Conservation (phyloP, 1,139 yeast species). For the Saccharomyces hybrid region DNA sequence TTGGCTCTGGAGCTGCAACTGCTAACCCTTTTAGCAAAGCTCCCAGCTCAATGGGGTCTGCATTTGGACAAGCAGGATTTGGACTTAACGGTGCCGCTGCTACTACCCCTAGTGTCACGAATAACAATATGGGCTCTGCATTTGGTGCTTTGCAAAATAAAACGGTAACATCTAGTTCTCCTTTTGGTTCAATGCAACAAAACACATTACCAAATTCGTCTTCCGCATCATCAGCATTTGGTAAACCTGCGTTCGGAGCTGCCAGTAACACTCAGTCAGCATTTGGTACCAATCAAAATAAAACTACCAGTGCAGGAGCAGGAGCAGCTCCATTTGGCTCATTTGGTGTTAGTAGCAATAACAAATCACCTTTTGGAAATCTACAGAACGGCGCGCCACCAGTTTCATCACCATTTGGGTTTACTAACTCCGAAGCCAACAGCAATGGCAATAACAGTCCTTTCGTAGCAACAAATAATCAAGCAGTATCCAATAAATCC, state of each 20-base stretch:
- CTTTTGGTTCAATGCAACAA: constrained; percentile 10
- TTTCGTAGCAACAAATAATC: not conserved
- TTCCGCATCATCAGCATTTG: constrained; percentile 7
- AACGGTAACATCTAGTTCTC: not conserved
- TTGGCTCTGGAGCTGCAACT: constrained; percentile 2
- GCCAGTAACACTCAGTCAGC: not conserved
- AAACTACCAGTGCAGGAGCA: not conserved
- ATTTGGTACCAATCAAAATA: constrained; percentile 3
- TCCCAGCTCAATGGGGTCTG: not conserved
- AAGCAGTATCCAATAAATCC: constrained; percentile 5
- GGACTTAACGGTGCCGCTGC: not conserved
- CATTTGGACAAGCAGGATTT: constrained; percentile 2
- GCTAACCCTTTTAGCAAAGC: not conserved
- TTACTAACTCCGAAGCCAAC: not conserved
- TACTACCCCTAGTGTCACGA: constrained; percentile 7
- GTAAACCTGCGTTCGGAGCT: constrained; percentile 12
- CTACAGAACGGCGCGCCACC: not conserved
- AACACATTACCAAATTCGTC: not conserved
- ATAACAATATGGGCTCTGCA: constrained; percentile 3
- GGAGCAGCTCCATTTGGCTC: constrained; percentile 5
- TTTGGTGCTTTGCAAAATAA: constrained; percentile 9
- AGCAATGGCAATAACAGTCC: not conserved
- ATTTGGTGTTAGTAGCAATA: constrained; percentile 1
- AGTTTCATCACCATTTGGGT: constrained; percentile 7
- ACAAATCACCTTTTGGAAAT: constrained; percentile 7